These are phyloP conservation scores for Agrocybe praecox DNA, from an alignment of 768 basidiomycete species.

Conservation along the genomic window DNA sequence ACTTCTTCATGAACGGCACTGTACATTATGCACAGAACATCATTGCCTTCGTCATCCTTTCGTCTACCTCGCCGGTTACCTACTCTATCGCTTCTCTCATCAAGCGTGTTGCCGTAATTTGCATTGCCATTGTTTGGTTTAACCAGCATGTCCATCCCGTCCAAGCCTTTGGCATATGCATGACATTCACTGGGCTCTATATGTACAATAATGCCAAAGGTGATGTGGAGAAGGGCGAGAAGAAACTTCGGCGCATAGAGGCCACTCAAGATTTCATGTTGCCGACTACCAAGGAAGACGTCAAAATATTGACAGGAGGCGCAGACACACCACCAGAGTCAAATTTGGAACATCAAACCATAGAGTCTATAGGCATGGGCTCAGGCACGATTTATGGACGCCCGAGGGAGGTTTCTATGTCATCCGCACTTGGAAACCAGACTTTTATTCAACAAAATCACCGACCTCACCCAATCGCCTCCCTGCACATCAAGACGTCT, in stretches of 20 bases:
- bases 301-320: constrained; percentile 48
- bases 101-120: constrained; percentile 98
- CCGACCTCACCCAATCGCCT: constrained; percentile 13
- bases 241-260: constrained; percentile 78
- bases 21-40: constrained; percentile 98
- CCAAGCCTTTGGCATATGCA: constrained; percentile 85
- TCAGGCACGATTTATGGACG: constrained; percentile 38
- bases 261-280: constrained; percentile 69
- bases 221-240: constrained; percentile 93
- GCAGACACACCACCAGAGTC: constrained; percentile 36
- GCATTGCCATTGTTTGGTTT: constrained; percentile 98
- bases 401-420: constrained; percentile 34
- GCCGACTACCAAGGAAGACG: constrained; percentile 68
- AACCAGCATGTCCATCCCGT: constrained; percentile 81
- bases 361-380: constrained; percentile 38
- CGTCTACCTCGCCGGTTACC: constrained; percentile 96
- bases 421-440: constrained; percentile 11
- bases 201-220: constrained; percentile 96
- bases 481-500: constrained; percentile 26
- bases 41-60: constrained; percentile 94
- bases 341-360: constrained; percentile 19
- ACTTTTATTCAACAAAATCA: constrained; percentile 21
- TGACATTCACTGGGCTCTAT: constrained; percentile 91
- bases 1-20: constrained; percentile 92
- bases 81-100: constrained; percentile 98